Evolutionary conservation across 495 filamentous ascomycete species (phyloP).

Genomic region (Neurospora sp.): DNA sequence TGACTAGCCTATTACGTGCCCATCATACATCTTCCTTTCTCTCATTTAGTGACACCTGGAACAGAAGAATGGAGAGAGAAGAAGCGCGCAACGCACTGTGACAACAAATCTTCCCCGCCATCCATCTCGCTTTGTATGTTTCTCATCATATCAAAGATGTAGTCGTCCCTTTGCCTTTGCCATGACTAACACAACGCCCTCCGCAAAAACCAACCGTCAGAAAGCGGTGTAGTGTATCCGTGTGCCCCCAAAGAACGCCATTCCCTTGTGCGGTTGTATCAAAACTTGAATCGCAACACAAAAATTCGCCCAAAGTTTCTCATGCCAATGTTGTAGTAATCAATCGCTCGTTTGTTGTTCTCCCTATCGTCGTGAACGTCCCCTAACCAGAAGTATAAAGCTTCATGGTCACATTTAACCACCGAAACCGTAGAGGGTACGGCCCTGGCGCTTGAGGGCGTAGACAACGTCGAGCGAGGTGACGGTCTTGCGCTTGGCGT

Average conservation of each 20-base stretch:
- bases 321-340: background rate
- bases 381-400: background rate
- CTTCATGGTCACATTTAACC: constrained; percentile 45
- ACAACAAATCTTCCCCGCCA: background rate
- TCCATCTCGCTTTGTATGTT: background rate
- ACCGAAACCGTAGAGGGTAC: constrained; percentile 97
- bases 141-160: background rate
- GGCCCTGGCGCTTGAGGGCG: constrained; percentile 88
- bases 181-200: background rate
- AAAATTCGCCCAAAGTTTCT: background rate
- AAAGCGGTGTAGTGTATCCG: background rate
- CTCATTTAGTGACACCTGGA: background rate
- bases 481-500: constrained; percentile 97
- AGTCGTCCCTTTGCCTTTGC: background rate
- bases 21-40: background rate
- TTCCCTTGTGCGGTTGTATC: background rate
- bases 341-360: background rate
- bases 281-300: background rate
- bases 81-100: background rate
- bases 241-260: background rate
- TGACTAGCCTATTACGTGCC: background rate
- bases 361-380: background rate
- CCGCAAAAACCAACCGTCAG: background rate
- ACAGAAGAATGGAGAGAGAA: background rate
- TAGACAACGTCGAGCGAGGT: constrained; percentile 94